Evolutionary conservation across 139 green algal genomes (phyloP), one percentile per base, ranked within the genome.

Genomic region (Mesostigma viride): DNA sequence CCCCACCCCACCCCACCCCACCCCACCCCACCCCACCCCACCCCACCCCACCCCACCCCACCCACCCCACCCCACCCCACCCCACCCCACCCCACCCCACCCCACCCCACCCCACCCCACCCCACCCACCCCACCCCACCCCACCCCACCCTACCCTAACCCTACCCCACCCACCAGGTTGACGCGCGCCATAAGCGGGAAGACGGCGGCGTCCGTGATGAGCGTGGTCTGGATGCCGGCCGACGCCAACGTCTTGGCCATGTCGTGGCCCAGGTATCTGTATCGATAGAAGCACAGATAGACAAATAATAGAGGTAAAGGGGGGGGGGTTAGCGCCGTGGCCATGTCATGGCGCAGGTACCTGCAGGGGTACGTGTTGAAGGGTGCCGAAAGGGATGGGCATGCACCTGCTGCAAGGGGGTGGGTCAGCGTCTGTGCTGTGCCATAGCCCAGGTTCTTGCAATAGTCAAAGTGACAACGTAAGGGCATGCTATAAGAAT

Each of bases 181-280:
- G 8, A 88, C 85, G 28, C 92, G 84, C 2, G 91, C 85, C 92
- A 97, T 96, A 81, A 97, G 91, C 35, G 92, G 91, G 82, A 95
- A 97, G 22, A 96, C 81, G n/a, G 89, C 83, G 5, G 82, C 76
- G 74, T 98, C 92, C 0, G 86, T 62, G 62, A 97, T 94, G 60
- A 81, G 62, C 0, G 90, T 96, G 3, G 87, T 92, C 34, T 85
- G 70, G 31, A 97, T 86, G 66, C 87, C 88, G 0, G 73, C 73
- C 20, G 81, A 72, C 3, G 86, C 80, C n/a, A 99, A 86, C 67
- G 83, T 66, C 4, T 64, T 69, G 0, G 93, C 93, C 85, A 96
- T 86, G 1, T 59, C 17, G 35, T 95, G 90, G n/a, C 92, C 92
- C 48, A 86, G 83, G 40, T 64, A 68, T 20, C 65, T 67, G 2